These are phyloP conservation scores for Jatropha multifida DNA, from an alignment of 441 rosid species.

Conservation along the genomic window DNA sequence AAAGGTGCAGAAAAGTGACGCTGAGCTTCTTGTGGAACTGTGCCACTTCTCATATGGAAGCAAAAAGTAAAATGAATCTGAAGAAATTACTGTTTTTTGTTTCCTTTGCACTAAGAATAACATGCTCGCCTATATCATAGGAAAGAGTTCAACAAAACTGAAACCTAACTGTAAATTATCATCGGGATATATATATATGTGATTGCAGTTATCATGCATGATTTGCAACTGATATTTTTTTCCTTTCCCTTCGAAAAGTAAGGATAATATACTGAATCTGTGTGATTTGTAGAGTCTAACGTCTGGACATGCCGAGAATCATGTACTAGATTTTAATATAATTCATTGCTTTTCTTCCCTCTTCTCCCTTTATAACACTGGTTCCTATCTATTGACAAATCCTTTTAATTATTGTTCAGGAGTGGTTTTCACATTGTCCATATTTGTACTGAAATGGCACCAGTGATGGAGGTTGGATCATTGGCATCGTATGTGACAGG, in stretches of 20 bases:
- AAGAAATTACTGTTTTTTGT: neutral
- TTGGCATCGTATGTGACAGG: conserved; percentile 68
- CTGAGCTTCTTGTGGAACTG: conserved; percentile 58
- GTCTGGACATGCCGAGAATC: neutral
- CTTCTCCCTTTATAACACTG: neutral
- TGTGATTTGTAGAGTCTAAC: neutral
- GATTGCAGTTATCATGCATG: neutral
- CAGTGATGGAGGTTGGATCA: conserved; percentile 62
- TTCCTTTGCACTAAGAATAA: neutral
- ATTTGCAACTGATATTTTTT: neutral
- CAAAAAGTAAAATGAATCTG: conserved; percentile 43
- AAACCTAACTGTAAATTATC: neutral
- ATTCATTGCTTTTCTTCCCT: neutral
- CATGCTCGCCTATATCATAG: neutral
- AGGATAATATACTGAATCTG: neutral
- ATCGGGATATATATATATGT: neutral
- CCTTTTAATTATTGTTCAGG: conserved; percentile 40
- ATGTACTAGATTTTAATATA: neutral
- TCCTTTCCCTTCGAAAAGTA: neutral
- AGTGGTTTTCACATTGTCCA: conserved; percentile 65
- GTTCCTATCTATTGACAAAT: conserved; percentile 3
- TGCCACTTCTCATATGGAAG: conserved; percentile 42
- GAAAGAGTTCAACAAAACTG: neutral
- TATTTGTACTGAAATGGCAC: conserved; percentile 87
- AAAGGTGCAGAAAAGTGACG: conserved; percentile 49